Conservation (phyloP, 371 early-diverging fungal genomes). For the Thermomucor indicae-seudaticae region DNA sequence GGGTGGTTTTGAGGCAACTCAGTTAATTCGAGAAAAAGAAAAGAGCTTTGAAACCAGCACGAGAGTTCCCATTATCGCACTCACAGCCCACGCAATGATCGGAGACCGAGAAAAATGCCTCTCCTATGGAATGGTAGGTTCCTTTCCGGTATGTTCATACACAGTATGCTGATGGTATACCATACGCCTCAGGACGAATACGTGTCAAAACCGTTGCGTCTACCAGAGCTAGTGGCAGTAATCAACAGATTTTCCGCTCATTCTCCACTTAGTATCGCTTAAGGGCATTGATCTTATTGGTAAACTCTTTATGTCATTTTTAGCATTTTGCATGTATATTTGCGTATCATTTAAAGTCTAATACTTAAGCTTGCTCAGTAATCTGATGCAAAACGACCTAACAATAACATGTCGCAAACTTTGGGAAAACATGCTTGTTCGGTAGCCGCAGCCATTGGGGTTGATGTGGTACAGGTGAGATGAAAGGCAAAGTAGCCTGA, state of each 20-base stretch:
- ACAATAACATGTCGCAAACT: too few relatives aligned
- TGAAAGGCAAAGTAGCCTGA: too few relatives aligned
- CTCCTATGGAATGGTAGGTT: conserved; percentile 63
- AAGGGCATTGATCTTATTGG: too few relatives aligned
- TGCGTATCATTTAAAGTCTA: too few relatives aligned
- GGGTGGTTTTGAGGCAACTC: conserved; percentile 76
- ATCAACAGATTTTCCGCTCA: conserved; percentile 43
- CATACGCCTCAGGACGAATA: conserved; percentile 50
- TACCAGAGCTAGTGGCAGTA: conserved; percentile 49
- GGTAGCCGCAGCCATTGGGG: too few relatives aligned
- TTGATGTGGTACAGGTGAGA: too few relatives aligned
- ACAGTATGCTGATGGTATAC: not conserved
- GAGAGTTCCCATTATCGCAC: conserved; percentile 70
- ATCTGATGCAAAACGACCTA: too few relatives aligned
- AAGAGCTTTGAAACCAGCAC: conserved; percentile 26
- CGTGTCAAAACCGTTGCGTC: conserved; percentile 57
- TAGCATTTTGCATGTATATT: too few relatives aligned
- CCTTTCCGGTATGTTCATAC: not conserved
- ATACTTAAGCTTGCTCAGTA: too few relatives aligned
- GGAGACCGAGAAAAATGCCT: conserved; percentile 78
- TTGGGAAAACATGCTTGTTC: too few relatives aligned
- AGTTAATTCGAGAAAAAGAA: conserved; percentile 66
- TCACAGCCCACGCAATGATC: conserved; percentile 82
- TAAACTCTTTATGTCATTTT: too few relatives aligned
- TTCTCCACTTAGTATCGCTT: too few relatives aligned